A percentile compares a stretch with the other conserved stretches of the same genome.
Conservation (phyloP, 2,329 filamentous ascomycete species). For the Cadophora sp. region DNA sequence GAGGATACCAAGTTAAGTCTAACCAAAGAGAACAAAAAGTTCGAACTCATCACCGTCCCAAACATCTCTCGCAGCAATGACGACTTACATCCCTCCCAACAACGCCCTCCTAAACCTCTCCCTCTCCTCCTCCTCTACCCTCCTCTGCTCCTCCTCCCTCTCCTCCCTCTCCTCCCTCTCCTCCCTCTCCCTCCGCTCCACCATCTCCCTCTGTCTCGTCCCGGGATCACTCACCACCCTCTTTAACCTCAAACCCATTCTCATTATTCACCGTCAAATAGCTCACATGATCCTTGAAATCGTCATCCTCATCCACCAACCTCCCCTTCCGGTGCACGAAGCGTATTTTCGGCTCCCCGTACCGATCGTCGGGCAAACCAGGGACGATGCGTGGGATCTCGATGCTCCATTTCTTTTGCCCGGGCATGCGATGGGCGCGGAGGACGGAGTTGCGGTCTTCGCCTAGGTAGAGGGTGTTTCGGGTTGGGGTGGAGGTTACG, state of each 20-base stretch:
- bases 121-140: too few species aligned
- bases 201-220: constrained; percentile 3
- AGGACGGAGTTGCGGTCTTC: constrained; percentile 53
- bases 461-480: constrained; percentile 48
- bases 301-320: constrained; percentile 28
- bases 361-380: constrained; percentile 8
- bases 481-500: constrained; percentile 49
- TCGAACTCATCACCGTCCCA: too few species aligned
- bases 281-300: constrained; percentile 1
- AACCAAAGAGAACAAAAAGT: too few species aligned
- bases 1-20: too few species aligned
- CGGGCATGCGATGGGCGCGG: constrained; percentile 50
- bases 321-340: constrained; percentile 29
- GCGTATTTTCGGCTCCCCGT: constrained; percentile 26
- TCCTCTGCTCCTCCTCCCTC: too few species aligned
- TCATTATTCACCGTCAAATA: not conserved
- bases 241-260: not conserved
- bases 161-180: too few species aligned
- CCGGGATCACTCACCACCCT: constrained; percentile 13
- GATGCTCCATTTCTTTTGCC: constrained; percentile 40
- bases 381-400: not conserved
- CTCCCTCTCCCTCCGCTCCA: not conserved
- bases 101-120: too few species aligned
- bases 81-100: too few species aligned
- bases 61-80: too few species aligned